Base-by-base conservation (phyloP, 345 rosid species). In the Salix viminalis region DNA sequence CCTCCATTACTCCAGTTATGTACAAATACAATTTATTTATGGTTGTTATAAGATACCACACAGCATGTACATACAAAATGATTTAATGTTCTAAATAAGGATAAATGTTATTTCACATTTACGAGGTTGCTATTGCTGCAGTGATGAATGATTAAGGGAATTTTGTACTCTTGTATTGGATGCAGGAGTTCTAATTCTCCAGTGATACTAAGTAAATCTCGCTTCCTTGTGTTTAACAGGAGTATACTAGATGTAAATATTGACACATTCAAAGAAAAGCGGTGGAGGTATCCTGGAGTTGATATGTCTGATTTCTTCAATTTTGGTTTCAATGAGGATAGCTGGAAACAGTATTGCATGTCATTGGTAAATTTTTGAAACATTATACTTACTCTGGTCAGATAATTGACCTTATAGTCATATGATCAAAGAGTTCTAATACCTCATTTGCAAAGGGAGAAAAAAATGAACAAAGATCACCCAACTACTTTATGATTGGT, bases 271-370 rank as follows among this genome's bases (percentile, higher is more conserved):
- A 84, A 82, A 82, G 90, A 82, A 72, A 93, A 85, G 78, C 89
- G 88, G 48, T 90, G 97, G 97, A 87, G 85, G 77, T 67, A 71
- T 79, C 87, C 85, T 39, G 89, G 89, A 46, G 84, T 67, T 10
- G 86, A 88, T 84, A 68, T 82, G 13, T 83, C 86, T 67, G 89
- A 87, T 79, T 93, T 83, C 72, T 91, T 90, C 79, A 93, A 91
- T 77, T 93, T 85, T n/a, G 91, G 92, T 58, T 81, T 93, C 48
- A 78, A 85, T 44, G 92, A 89, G 79, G 87, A 86, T 52, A 86
- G 89, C 71, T 90, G 98, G 98, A 89, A 82, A 79, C 79, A 75
- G 11, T 91, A 91, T 78, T 87, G 94, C 75, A 85, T 75, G 54
- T 84, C 84, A 37, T 48, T 88, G 88, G 97, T 91, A 86, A 72